Evolutionary conservation across 148 eudicot species (phyloP).

Genomic region (Amaranthus hypochondriacus): DNA sequence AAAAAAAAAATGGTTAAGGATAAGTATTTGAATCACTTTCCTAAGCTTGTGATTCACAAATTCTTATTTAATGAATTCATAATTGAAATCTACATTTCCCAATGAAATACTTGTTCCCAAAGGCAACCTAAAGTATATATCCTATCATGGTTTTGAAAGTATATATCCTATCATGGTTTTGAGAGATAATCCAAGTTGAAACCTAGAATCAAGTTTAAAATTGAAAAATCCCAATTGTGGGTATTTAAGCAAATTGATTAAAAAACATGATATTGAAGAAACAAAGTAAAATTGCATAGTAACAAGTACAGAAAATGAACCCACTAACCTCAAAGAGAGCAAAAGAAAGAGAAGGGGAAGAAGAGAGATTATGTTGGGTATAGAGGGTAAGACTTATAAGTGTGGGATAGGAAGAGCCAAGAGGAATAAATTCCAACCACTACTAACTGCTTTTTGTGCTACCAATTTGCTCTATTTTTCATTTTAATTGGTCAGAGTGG

Average conservation of each 20-base stretch:
- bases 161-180: not conserved
- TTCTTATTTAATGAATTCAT: too few relatives aligned
- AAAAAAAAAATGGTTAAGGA: too few relatives aligned
- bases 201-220: not conserved
- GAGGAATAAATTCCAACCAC: conserved; percentile 32
- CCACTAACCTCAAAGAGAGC: not conserved
- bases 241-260: not conserved
- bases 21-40: too few relatives aligned
- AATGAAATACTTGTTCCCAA: too few relatives aligned
- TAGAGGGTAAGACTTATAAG: conserved; percentile 4
- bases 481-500: too few relatives aligned
- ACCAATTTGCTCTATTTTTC: too few relatives aligned
- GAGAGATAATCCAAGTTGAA: not conserved
- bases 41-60: too few relatives aligned
- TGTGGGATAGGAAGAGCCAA: conserved; percentile 3
- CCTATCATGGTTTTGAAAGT: too few relatives aligned
- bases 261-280: not conserved
- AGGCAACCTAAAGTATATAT: too few relatives aligned
- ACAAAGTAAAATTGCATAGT: not conserved
- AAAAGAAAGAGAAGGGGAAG: not conserved
- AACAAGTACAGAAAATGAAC: not conserved
- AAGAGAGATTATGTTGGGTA: not conserved
- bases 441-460: not conserved
- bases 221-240: not conserved
- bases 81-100: too few relatives aligned